A percentile compares a stretch with the other conserved stretches of the same genome.
Conservation (phyloP, 768 basidiomycete genomes). For the Daedaleopsis nitida region DNA sequence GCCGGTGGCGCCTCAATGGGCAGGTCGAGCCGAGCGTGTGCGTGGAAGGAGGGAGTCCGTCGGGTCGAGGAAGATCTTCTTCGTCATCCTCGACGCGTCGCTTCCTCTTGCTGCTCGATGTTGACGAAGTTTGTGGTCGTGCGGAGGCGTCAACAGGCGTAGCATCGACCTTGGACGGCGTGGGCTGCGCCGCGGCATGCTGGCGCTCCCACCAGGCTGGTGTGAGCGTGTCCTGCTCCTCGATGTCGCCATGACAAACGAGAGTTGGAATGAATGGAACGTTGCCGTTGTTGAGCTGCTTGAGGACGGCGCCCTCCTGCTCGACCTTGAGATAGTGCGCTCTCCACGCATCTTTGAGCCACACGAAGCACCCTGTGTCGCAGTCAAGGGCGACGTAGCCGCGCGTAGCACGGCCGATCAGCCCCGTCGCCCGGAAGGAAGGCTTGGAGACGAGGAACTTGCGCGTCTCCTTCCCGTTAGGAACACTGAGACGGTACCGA, state of each 20-base stretch:
- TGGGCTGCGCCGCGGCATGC: not conserved
- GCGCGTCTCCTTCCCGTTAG: not conserved
- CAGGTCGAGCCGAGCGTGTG: not conserved
- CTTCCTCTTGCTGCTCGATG: not conserved
- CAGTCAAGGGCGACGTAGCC: constrained; percentile 18
- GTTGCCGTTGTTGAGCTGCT: not conserved
- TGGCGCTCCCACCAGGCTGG: not conserved
- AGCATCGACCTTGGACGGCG: no score
- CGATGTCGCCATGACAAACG: not conserved
- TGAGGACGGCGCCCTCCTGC: not conserved
- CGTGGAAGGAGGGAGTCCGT: not conserved
- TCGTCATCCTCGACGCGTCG: not conserved
- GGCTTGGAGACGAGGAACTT: constrained; percentile 10
- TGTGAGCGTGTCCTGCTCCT: not conserved
- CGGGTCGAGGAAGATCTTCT: not conserved
- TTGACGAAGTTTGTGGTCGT: not conserved
- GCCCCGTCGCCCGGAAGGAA: not conserved
- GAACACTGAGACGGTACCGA: constrained; percentile 5
- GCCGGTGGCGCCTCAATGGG: not conserved
- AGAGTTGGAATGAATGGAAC: not conserved
- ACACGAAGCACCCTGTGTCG: constrained; percentile 2
- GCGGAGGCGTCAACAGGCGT: not conserved
- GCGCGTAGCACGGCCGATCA: constrained; percentile 6
- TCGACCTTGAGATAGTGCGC: not conserved
- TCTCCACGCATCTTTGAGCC: constrained; percentile 20